Percentiles rank a stretch among this genome's conserved stretches.
These are phyloP conservation scores for Pugionium cornutum DNA, from an alignment of 345 rosid species.

Conservation along the genomic window DNA sequence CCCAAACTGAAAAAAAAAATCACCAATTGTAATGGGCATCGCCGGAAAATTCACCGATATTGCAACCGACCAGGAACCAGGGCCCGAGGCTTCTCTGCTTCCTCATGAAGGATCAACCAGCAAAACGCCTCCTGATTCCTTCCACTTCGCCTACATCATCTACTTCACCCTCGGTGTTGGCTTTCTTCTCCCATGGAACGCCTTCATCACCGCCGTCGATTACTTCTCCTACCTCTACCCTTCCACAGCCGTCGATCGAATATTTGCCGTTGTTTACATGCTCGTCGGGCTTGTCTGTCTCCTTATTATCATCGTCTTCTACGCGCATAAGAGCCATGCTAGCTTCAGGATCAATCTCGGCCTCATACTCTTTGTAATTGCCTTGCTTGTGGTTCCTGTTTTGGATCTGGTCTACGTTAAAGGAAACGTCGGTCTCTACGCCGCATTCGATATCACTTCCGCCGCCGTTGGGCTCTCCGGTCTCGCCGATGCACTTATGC, in stretches of 20 bases:
- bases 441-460: slow-evolving; percentile 67
- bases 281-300: slow-evolving; percentile 61
- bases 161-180: slow-evolving; percentile 86
- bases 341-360: slow-evolving; percentile 78
- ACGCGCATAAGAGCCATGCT: slow-evolving; percentile 69
- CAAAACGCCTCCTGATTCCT: slow-evolving; percentile 60
- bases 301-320: slow-evolving; percentile 58
- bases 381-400: slow-evolving; percentile 71
- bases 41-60: slow-evolving; percentile 33
- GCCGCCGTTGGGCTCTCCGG: slow-evolving; percentile 61
- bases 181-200: slow-evolving; percentile 96
- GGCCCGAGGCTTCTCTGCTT: slow-evolving; percentile 60
- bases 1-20: background rate
- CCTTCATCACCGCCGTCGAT: slow-evolving; percentile 97
- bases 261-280: slow-evolving; percentile 84
- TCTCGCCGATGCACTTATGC: slow-evolving; percentile 81
- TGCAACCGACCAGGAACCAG: slow-evolving; percentile 41
- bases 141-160: slow-evolving; percentile 77
- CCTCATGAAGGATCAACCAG: slow-evolving; percentile 24
- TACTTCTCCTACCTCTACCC: slow-evolving; percentile 95
- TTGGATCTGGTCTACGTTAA: slow-evolving; percentile 70
- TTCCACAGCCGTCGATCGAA: slow-evolving; percentile 78
- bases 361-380: slow-evolving; percentile 53
- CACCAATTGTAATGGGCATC: slow-evolving; percentile 44
- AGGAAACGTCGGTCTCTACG: slow-evolving; percentile 74